Conservation (phyloP, 73 alveolate genomes). For the Stentor coeruleus region DNA sequence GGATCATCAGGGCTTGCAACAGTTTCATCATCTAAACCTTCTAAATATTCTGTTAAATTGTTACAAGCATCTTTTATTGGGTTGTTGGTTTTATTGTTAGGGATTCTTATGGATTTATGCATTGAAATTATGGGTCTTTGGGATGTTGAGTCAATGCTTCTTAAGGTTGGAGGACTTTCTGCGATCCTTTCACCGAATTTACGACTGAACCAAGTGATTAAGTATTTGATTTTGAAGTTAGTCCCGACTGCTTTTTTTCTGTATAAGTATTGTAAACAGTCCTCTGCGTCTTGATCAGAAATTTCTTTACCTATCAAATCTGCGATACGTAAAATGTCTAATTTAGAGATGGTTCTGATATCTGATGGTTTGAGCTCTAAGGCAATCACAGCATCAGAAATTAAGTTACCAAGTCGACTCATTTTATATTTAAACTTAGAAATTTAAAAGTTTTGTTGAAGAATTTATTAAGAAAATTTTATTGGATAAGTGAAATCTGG, state of each 20-base stretch:
- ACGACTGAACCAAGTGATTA: background rate
- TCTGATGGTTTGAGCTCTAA: constrained; percentile 16
- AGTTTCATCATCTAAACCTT: background rate
- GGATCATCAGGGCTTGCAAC: constrained; percentile 12
- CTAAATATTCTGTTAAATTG: constrained; percentile 7
- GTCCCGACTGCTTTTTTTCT: background rate
- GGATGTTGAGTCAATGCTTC: background rate
- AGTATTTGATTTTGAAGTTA: background rate
- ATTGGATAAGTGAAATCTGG: no score
- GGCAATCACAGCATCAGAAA: constrained; percentile 5
- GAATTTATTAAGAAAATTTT: no score
- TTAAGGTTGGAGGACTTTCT: background rate
- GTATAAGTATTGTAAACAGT: constrained; percentile 16
- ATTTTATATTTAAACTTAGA: no score
- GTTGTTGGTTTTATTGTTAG: constrained; percentile 16
- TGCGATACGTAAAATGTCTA: constrained; percentile 10
- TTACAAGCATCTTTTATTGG: constrained; percentile 22
- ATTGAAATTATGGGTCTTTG: background rate
- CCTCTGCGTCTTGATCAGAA: background rate
- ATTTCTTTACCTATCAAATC: constrained; percentile 18
- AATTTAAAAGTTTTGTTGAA: no score
- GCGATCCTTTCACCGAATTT: background rate
- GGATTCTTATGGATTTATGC: background rate
- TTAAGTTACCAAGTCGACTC: no score
- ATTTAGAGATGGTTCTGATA: background rate